Base-by-base conservation (phyloP, 2,329 filamentous ascomycete genomes). In the Aureobasidium melanogenum region DNA sequence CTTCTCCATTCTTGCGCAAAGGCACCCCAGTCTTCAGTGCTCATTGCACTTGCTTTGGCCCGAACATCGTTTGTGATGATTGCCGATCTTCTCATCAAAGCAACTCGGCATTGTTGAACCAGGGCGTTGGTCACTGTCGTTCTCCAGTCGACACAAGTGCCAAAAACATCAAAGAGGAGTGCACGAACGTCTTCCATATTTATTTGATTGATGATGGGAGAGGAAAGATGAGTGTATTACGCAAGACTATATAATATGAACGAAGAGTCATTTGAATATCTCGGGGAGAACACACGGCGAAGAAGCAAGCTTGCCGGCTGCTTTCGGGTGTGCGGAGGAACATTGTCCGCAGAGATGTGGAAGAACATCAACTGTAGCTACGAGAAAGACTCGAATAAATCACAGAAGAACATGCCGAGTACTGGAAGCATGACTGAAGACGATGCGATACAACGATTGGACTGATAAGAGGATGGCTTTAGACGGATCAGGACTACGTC, bases 91-190 rank as follows among this genome's bases (percentile, higher is more conserved):
- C 79, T 75, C 34, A 79, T 79, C 48, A 85, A 76, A 2, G 77
- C 75, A 2, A 67, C 66, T 63, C 73, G 71, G 15, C 83, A 80
- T 41, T 79, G 78, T 12, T 77, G 69, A 26, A 74, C 71, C 51
- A 94, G 80, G 59, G 83, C 82, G 9, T 79, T 75, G 15, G 80
- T 82, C 22, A 94, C 83, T 1, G 84, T 84, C 41, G 77, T 78
- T 61, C 88, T 86, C 88, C 89, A 93, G 76, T 93, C 82, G 48
- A 94, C 89, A 64, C 87, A 84, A 1, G 90, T 94, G 66, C 88
- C 88, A 72, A 92, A 91, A 67, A 91, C 82, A 74, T 91, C 88
- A 69, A 90, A 91, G 59, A 86, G 79, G 36, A 91, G 76, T 8
- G 82, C 87, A 66, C 84, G 9, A 82, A 87, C 66, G 64, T 69